Percentiles rank a stretch among this genome's conserved stretches.
These are phyloP conservation scores for Solanum peruvianum DNA, from an alignment of 257 asterid species.

Conservation along the genomic window DNA sequence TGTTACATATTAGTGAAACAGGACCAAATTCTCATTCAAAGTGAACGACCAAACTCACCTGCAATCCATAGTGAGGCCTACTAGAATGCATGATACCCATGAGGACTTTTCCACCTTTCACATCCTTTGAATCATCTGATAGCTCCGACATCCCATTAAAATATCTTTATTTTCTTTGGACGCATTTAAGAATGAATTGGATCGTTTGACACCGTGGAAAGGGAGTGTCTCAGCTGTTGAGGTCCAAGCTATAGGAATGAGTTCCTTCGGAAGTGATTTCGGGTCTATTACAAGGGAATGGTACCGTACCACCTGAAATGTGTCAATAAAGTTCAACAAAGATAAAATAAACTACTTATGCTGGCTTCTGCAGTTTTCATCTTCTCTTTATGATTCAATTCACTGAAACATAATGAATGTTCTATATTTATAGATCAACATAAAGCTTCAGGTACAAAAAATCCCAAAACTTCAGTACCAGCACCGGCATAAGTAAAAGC, in stretches of 20 bases:
- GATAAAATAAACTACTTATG: neutral
- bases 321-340: neutral
- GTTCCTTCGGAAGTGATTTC: slow-evolving; percentile 70
- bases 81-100: slow-evolving; percentile 93
- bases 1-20: neutral
- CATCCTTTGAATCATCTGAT: slow-evolving; percentile 21
- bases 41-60: slow-evolving; percentile 33
- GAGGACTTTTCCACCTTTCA: slow-evolving; percentile 38
- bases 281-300: slow-evolving; percentile 92
- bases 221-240: slow-evolving; percentile 49
- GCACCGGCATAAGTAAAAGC: neutral
- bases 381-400: neutral
- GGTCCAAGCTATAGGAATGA: slow-evolving; percentile 96
- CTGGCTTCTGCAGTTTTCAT: neutral
- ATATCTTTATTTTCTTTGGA: slow-evolving; percentile 27
- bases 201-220: slow-evolving; percentile 26
- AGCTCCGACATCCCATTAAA: slow-evolving; percentile 16
- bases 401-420: neutral
- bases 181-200: slow-evolving; percentile 19
- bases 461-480: neutral
- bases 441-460: neutral
- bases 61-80: slow-evolving; percentile 93
- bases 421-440: neutral
- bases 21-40: neutral
- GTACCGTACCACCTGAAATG: slow-evolving; percentile 78